phyloP scores from a whole-genome alignment of 306 rosid species.

The Lathyrus aphaca region DNA sequence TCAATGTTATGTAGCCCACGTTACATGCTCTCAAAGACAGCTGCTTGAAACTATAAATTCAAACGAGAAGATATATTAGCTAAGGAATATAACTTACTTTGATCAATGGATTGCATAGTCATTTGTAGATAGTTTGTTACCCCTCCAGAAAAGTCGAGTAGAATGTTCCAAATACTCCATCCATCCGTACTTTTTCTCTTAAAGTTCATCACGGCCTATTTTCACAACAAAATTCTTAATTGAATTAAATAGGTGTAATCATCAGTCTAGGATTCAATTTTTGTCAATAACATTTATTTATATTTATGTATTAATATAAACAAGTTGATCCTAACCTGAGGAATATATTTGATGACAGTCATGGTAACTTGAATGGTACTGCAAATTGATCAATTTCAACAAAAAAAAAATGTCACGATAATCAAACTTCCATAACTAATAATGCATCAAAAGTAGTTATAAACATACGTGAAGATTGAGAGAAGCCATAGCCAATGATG shows the following conservation, averaged over 20 bases:
- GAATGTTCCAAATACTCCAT: conserved; percentile 79
- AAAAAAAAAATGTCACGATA: not conserved
- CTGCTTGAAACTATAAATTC: too few relatives aligned
- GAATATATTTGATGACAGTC: conserved; percentile 85
- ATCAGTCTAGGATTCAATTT: too few relatives aligned
- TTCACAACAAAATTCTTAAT: not conserved
- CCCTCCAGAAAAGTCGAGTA: conserved; percentile 82
- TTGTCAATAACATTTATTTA: too few relatives aligned
- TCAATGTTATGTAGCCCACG: fast-evolving
- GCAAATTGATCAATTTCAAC: conserved; percentile 46
- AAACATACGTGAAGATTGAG: conserved; percentile 64
- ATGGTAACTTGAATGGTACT: conserved; percentile 83
- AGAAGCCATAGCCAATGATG: conserved; percentile 95
- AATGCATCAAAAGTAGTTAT: not conserved
- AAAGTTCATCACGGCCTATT: conserved; percentile 80
- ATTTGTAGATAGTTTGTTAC: conserved; percentile 73
- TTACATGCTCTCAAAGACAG: not conserved
- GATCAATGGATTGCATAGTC: conserved; percentile 87
- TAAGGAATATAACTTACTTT: conserved; percentile 52
- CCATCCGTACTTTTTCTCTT: conserved; percentile 82
- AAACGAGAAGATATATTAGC: not conserved
- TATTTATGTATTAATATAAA: too few relatives aligned
- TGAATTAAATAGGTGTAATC: too few relatives aligned
- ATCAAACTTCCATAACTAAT: conserved; percentile 4
- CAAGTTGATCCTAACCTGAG: conserved; percentile 64